Evolutionary conservation across 2,329 filamentous ascomycete species (phyloP), one percentile per base, ranked within the genome.

Genomic region (Macrophomina phaseolina): DNA sequence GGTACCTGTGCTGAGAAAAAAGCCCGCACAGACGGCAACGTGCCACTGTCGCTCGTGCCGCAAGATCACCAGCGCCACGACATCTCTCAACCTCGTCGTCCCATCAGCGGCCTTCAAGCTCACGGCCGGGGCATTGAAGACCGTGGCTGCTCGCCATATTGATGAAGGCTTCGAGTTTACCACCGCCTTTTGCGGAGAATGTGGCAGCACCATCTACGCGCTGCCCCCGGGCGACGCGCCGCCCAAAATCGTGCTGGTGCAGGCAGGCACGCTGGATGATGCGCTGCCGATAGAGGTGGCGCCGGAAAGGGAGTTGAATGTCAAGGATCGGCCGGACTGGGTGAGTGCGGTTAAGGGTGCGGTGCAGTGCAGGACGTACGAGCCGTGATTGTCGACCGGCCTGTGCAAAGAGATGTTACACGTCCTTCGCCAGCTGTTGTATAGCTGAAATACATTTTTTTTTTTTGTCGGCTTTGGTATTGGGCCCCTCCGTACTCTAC

Each of bases 1-100:
- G 23, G 23, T 23, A 23, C 23, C 23, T 23, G 23, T 23, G 23
- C 23, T 23, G 23, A 23, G 23, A 30, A 45, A 3, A 3, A 30
- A 9, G 7, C 1, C 4, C 3, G 23, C 23, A 23, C 23, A 58
- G 53, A 58, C 53, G 1, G 14, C 53, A 5, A 40, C n/a, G 18
- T 58, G 53, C 23, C 53, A 58, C 23, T 58, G 53, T 36, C 53
- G 53, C n/a, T 30, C 53, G 2, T 58, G 53, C 23, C 53, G 53
- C 5, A 58, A 58, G 30, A 58, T 58, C 12, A 58, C 53, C 4
- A 58, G 53, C 12, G 53, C 53, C 7, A 42, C 53, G 30, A 58
- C 53, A 0, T 58, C 53, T 28, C 18, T 58, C 4, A 58, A 58
- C 36, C 53, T 58, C 36, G 42, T 36, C 18, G 53, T 28, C 16